Evolutionary conservation across 345 rosid species (phyloP).

Genomic region (Raphanus raphanistrum): DNA sequence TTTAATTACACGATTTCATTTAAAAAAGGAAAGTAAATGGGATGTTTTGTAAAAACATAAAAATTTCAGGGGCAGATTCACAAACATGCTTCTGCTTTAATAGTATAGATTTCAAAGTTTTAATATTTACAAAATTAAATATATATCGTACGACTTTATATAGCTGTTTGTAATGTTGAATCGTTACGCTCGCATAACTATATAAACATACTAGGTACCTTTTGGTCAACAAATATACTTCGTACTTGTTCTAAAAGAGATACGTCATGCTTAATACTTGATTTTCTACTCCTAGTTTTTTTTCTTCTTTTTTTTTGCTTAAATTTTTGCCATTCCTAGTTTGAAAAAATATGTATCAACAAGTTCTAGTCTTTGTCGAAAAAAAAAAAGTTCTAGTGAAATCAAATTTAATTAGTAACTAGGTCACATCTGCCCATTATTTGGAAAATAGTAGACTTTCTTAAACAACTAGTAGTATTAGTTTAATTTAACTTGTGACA

Average conservation of each 20-base stretch:
- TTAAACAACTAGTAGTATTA: not conserved
- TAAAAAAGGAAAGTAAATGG: no score
- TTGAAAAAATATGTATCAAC: not conserved
- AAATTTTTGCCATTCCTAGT: not conserved
- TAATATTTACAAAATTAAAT: not conserved
- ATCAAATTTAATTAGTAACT: constrained; percentile 23
- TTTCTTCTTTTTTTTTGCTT: no score
- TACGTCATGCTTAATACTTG: not conserved
- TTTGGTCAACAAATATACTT: not conserved
- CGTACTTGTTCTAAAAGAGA: not conserved
- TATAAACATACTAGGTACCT: not conserved
- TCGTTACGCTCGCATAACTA: not conserved
- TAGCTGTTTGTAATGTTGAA: not conserved
- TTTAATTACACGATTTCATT: no score
- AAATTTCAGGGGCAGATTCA: no score
- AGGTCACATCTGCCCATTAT: constrained; percentile 27
- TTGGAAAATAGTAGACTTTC: not conserved
- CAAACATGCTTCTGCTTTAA: no score
- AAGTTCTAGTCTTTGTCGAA: not conserved
- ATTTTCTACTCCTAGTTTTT: not conserved
- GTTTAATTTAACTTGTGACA: constrained; percentile 27
- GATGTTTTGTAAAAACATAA: no score
- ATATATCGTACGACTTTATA: not conserved
- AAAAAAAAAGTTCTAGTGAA: not conserved
- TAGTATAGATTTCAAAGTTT: not conserved